These are phyloP conservation scores for Sequoia sempervirens DNA, from an alignment of 75 land plant species.

Conservation along the genomic window DNA sequence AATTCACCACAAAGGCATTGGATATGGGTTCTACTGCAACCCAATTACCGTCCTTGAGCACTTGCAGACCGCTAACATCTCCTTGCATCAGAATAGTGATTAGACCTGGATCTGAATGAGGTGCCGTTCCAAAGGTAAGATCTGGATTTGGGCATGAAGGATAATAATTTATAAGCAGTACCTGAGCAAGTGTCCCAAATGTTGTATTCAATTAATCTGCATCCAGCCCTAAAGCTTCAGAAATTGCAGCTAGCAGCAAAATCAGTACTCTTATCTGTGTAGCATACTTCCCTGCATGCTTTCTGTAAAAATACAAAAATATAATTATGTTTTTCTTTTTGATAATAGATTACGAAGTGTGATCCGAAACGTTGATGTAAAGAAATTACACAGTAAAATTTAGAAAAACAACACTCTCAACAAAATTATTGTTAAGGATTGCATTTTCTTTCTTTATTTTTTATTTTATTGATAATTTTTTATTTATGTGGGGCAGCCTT, in stretches of 20 bases:
- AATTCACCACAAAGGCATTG: conserved; percentile 18
- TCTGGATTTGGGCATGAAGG: conserved; percentile 46
- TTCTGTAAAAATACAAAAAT: conserved; percentile 10
- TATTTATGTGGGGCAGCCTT: no score
- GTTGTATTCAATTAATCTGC: conserved; percentile 25
- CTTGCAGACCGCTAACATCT: conserved; percentile 1
- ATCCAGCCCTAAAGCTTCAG: conserved; percentile 55
- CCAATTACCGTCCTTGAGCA: conserved; percentile 16
- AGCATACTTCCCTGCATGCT: conserved; percentile 24
- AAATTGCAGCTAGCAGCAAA: conserved; percentile 36
- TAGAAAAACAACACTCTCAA: no score
- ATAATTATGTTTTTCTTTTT: neutral
- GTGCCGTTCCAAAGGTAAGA: conserved; percentile 6
- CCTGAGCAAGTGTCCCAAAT: conserved; percentile 38
- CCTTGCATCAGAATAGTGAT: conserved; percentile 34
- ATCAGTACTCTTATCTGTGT: conserved; percentile 19
- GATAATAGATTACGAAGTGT: no score
- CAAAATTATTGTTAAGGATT: neutral
- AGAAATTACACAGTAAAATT: no score
- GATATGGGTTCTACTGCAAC: conserved; percentile 12
- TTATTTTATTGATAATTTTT: neutral
- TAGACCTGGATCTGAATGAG: conserved; percentile 50
- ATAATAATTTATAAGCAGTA: conserved; percentile 46
- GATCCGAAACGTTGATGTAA: no score
- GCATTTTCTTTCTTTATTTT: neutral